Conservation (phyloP, 176 grass and related monocot species). For the Echinochloa phyllopogon region DNA sequence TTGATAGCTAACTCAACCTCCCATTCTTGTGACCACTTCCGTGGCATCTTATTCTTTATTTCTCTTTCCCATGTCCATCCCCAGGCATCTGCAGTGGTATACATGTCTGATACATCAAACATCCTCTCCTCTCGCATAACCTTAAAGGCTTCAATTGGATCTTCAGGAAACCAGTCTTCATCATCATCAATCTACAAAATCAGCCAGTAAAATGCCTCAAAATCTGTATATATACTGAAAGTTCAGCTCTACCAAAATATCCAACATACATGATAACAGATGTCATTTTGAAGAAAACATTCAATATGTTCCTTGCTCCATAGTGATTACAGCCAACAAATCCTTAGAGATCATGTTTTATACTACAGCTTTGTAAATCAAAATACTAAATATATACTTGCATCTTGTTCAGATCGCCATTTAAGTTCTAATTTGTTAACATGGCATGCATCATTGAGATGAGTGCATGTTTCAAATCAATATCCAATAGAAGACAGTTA, state of each 20-base stretch:
- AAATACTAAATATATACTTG: not conserved
- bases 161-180: constrained; percentile 92
- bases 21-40: constrained; percentile 98
- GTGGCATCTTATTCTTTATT: constrained; percentile 82
- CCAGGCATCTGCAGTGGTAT: constrained; percentile 93
- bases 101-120: constrained; percentile 89
- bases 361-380: not conserved
- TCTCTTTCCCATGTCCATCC: constrained; percentile 98
- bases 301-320: not conserved
- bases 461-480: constrained; percentile 3
- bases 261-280: constrained; percentile 34
- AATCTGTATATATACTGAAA: constrained; percentile 15
- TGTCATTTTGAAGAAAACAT: constrained; percentile 14
- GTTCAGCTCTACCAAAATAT: not conserved
- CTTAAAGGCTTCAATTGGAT: constrained; percentile 88
- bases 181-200: constrained; percentile 75
- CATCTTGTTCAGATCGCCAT: not conserved
- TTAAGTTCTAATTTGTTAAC: constrained; percentile 10
- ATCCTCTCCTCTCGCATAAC: constrained; percentile 77
- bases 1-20: constrained; percentile 96
- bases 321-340: constrained; percentile 2
- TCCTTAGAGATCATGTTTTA: not conserved
- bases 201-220: constrained; percentile 36
- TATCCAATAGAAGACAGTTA: constrained; percentile 18
- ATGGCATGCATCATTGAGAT: constrained; percentile 28